A percentile compares a stretch with the other conserved stretches of the same genome.
Evolutionary conservation across 495 filamentous ascomycete genomes (phyloP).

Genomic region (Chlorociboria aeruginascens): DNA sequence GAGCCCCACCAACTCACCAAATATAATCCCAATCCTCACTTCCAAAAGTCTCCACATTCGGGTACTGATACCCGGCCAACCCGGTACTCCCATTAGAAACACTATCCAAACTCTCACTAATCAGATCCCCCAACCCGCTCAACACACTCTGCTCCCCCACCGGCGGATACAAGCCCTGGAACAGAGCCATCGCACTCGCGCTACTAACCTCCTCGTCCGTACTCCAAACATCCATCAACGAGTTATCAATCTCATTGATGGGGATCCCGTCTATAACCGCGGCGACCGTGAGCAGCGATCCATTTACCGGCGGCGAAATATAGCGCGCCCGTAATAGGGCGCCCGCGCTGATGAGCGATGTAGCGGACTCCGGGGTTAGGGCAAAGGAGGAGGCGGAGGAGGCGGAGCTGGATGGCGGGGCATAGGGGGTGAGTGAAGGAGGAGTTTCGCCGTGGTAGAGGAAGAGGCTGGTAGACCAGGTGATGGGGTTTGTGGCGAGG

Average conservation of each 20-base stretch:
- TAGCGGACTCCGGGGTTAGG: conserved; percentile 49
- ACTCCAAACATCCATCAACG: conserved; percentile 34
- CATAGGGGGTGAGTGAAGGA: conserved; percentile 21
- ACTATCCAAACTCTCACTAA: too few relatives aligned
- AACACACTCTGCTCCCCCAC: conserved; percentile 26
- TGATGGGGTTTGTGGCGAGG: conserved; percentile 21
- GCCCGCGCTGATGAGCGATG: conserved; percentile 40
- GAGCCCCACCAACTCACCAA: conserved; percentile 19
- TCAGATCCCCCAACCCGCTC: too few relatives aligned
- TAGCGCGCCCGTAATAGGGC: conserved; percentile 40
- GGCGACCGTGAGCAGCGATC: conserved; percentile 14
- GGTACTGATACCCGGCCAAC: conserved; percentile 53
- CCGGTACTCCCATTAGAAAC: conserved; percentile 33
- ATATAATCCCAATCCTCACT: conserved; percentile 40
- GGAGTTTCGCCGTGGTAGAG: conserved; percentile 49
- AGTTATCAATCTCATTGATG: conserved; percentile 30
- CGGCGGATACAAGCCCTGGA: conserved; percentile 62
- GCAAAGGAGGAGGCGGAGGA: conserved; percentile 17
- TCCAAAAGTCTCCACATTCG: conserved; percentile 37
- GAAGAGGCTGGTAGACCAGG: conserved; percentile 46
- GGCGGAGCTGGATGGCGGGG: too few relatives aligned
- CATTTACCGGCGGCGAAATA: conserved; percentile 19
- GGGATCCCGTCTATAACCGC: conserved; percentile 22
- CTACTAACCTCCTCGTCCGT: conserved; percentile 36
- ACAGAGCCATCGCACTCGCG: conserved; percentile 52